Percentiles rank a stretch among this genome's conserved stretches.
These are phyloP conservation scores for Phragmites australis DNA, from an alignment of 176 grass and related monocot species.

Conservation along the genomic window DNA sequence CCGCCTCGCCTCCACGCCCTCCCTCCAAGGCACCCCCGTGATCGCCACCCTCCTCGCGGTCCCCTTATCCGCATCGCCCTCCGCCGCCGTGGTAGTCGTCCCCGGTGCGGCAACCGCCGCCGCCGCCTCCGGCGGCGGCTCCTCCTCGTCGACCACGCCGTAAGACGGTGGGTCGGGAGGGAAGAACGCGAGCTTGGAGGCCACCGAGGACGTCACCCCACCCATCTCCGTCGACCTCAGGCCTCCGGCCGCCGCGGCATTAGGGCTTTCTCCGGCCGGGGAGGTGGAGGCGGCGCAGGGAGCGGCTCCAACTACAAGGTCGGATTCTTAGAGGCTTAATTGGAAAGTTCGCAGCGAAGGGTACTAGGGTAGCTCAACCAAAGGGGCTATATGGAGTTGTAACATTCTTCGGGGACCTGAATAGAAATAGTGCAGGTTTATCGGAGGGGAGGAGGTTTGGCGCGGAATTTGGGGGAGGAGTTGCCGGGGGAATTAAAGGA, in stretches of 20 bases:
- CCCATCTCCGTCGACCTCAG: conserved; percentile 61
- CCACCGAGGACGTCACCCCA: conserved; percentile 76
- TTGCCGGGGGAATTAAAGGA: conserved; percentile 37
- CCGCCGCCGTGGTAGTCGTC: neutral
- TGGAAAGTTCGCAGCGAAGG: neutral
- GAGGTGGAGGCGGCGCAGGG: conserved; percentile 3
- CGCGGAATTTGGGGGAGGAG: conserved; percentile 30
- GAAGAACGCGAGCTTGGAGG: conserved; percentile 81
- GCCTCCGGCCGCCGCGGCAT: conserved; percentile 21
- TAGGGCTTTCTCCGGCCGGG: conserved; percentile 20
- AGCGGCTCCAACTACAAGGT: conserved; percentile 4
- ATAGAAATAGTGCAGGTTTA: conserved; percentile 25
- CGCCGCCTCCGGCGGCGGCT: neutral
- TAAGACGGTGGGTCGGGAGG: conserved; percentile 77
- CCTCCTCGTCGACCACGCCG: conserved; percentile 49
- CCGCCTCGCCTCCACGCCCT: conserved; percentile 67
- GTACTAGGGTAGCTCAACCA: neutral
- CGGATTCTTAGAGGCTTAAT: neutral
- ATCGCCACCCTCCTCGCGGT: conserved; percentile 34
- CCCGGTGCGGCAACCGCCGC: neutral
- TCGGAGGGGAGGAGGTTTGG: neutral
- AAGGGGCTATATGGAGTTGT: neutral
- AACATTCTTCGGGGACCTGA: neutral
- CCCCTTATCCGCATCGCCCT: neutral
- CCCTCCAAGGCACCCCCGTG: conserved; percentile 48